Evolutionary conservation across 805 yeast species (phyloP), one percentile per base, ranked within the genome.

Genomic region (Priceomyces haplophilus): DNA sequence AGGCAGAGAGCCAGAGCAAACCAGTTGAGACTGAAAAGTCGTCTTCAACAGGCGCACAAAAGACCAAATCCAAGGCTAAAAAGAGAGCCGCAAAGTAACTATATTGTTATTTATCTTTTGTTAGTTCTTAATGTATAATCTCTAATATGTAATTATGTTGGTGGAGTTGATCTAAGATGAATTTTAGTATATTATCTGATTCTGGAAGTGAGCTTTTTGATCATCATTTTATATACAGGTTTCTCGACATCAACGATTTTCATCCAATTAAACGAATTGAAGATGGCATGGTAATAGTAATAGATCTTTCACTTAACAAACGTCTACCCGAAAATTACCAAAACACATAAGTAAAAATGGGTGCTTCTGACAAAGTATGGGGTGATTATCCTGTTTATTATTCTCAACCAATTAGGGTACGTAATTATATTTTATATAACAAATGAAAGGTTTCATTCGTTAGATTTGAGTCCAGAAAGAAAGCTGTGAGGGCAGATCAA

Each of bases 401-500:
- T 65, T 77, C 76, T 54, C 77, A 79, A 54, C 87, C 87, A 43
- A 55, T 79, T 25, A 80, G 82, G 59, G 85, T 80, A 73, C 48
- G 85, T 76, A 42, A 27, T 27, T 11, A 21, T 21, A 7, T 21
- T 21, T n/a, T n/a, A n/a, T n/a, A n/a, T 13, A 25, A 10, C 19
- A n/a, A 19, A 39, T 16, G 11, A 7, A 3, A 13, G 12, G 6
- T 17, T 8, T n/a, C n/a, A n/a, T n/a, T n/a, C n/a, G n/a, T n/a
- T n/a, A n/a, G n/a, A n/a, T n/a, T n/a, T n/a, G n/a, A n/a, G n/a
- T n/a, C n/a, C n/a, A n/a, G n/a, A n/a, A n/a, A n/a, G n/a, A n/a
- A n/a, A n/a, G n/a, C n/a, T n/a, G n/a, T n/a, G n/a, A n/a, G n/a
- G n/a, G n/a, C n/a, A n/a, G n/a, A n/a, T n/a, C n/a, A n/a, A n/a